These are phyloP conservation scores for Lactarius vividus DNA, from an alignment of 768 basidiomycete species.

Conservation along the genomic window DNA sequence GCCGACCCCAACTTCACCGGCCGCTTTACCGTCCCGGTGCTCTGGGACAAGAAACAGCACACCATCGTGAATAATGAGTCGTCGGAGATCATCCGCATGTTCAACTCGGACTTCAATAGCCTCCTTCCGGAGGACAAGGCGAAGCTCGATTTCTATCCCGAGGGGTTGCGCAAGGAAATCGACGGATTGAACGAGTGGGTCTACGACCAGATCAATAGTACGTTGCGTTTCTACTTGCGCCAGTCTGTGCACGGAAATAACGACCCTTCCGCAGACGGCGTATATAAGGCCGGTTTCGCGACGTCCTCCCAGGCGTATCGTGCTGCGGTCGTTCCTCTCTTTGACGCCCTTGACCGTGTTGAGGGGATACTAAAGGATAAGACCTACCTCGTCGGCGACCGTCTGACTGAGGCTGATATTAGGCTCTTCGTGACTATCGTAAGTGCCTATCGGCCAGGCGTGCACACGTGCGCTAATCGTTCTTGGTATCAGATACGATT, in stretches of 20 bases:
- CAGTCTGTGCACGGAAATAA: not conserved
- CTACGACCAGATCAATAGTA: constrained; percentile 82
- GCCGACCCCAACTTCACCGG: constrained; percentile 70
- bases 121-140: constrained; percentile 64
- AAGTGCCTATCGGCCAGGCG: constrained; percentile 32
- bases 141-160: constrained; percentile 74
- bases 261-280: constrained; percentile 54
- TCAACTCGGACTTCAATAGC: constrained; percentile 84
- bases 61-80: constrained; percentile 96
- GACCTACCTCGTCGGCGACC: constrained; percentile 80
- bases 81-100: constrained; percentile 90
- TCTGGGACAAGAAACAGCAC: constrained; percentile 89
- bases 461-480: not conserved
- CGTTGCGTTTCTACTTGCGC: constrained; percentile 30
- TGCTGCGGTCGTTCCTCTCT: constrained; percentile 67
- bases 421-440: constrained; percentile 94
- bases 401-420: constrained; percentile 79
- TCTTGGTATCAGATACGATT: constrained; percentile 64
- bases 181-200: constrained; percentile 85
- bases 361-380: constrained; percentile 76
- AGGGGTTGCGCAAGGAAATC: constrained; percentile 66
- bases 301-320: constrained; percentile 78
- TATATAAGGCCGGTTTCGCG: constrained; percentile 90
- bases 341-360: constrained; percentile 74
- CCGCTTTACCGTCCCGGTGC: constrained; percentile 81